Conservation (phyloP, 2,329 filamentous ascomycete species). For the Keithomyces neogunnii region DNA sequence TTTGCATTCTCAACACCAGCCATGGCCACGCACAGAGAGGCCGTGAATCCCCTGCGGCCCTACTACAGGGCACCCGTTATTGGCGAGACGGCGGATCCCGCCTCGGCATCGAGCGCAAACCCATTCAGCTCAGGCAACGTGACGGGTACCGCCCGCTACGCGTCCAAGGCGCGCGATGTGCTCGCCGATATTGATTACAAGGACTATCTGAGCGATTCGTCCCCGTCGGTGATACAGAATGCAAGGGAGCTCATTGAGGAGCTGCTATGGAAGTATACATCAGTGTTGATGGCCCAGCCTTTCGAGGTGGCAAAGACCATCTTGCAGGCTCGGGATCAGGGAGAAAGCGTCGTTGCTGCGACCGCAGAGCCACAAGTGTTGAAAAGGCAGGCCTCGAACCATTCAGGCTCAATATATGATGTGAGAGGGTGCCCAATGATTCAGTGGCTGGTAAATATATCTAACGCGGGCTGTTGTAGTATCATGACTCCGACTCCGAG, state of each 20-base stretch:
- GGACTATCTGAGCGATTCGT: conserved; percentile 71
- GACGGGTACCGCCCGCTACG: conserved; percentile 25
- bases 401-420: conserved; percentile 26
- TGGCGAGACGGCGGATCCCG: conserved; percentile 33
- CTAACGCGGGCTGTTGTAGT: neutral
- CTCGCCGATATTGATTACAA: conserved; percentile 89
- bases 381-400: conserved; percentile 22
- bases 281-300: conserved; percentile 81
- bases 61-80: conserved; percentile 60
- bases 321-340: conserved; percentile 64
- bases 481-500: conserved; percentile 58
- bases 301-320: conserved; percentile 97
- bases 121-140: conserved; percentile 38
- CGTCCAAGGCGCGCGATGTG: conserved; percentile 66
- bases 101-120: conserved; percentile 31
- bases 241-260: conserved; percentile 73
- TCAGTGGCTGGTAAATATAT: neutral
- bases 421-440: conserved; percentile 16
- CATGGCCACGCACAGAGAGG: conserved; percentile 38
- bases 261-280: conserved; percentile 85
- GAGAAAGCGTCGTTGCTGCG: conserved; percentile 30
- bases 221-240: conserved; percentile 66
- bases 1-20: conserved; percentile 17
- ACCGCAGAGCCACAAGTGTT: conserved; percentile 15
- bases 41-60: conserved; percentile 56